A percentile compares a stretch with the other conserved stretches of the same genome.
Evolutionary conservation across 2,329 filamentous ascomycete genomes (phyloP).

Genomic region (Ophiostoma populinum): DNA sequence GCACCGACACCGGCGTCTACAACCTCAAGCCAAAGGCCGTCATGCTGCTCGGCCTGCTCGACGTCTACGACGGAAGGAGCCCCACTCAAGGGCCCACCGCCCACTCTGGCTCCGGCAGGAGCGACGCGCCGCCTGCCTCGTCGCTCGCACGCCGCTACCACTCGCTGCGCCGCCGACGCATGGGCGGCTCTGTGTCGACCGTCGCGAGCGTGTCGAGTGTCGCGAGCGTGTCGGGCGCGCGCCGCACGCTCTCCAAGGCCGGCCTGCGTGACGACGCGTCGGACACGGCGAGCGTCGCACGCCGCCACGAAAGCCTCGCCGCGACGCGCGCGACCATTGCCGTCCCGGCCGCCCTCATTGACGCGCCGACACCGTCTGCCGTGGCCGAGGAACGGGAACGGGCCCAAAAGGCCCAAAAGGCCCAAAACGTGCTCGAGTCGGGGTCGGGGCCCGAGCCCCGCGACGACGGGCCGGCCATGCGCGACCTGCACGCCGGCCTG

Average conservation of each 20-base stretch:
- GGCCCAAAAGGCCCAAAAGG: too few relatives aligned
- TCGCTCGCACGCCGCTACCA: constrained; percentile 8
- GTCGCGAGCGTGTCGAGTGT: not conserved
- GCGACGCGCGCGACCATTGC: not conserved
- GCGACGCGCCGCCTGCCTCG: too few relatives aligned
- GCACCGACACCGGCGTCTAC: constrained; percentile 1
- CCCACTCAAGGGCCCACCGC: too few relatives aligned
- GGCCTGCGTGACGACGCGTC: not conserved
- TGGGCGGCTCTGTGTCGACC: not conserved
- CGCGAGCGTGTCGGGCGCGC: not conserved
- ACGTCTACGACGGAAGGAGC: constrained; percentile 5
- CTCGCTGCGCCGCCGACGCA: constrained; percentile 4
- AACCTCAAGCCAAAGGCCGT: constrained; percentile 10
- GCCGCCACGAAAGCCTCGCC: not conserved
- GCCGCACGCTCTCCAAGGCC: not conserved
- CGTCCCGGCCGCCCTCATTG: constrained; percentile 1
- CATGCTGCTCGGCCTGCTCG: constrained; percentile 9
- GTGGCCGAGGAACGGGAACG: too few relatives aligned
- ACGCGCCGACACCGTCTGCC: not conserved
- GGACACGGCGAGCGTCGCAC: not conserved
- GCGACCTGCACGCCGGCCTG: constrained; percentile 31
- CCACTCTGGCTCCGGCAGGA: too few relatives aligned
- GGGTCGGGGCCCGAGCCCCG: too few relatives aligned
- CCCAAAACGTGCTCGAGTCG: too few relatives aligned
- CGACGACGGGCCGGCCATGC: constrained; percentile 14